phyloP scores from a whole-genome alignment of 331 rosid genomes.

The Quercus tomentella region DNA sequence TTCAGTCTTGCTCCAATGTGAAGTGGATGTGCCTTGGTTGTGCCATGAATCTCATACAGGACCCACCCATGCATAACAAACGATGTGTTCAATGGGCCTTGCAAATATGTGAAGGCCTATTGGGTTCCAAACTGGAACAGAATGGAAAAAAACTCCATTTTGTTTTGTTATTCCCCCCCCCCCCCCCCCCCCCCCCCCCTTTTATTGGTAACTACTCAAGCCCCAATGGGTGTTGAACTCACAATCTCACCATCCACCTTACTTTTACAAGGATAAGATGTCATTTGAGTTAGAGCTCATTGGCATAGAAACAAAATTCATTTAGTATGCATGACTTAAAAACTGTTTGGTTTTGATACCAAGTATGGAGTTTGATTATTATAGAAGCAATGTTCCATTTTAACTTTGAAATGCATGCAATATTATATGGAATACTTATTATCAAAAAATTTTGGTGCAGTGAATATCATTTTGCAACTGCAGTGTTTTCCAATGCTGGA shows the following conservation, averaged over 20 bases:
- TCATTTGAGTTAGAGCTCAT: too few species aligned
- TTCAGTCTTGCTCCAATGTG: neutral
- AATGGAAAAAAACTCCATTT: neutral
- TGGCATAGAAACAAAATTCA: neutral
- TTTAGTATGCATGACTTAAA: neutral
- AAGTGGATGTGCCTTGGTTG: neutral
- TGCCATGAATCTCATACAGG: neutral
- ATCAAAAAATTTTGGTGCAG: slow-evolving; percentile 38
- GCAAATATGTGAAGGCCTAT: neutral
- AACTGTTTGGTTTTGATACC: neutral
- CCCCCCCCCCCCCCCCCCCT: too few species aligned
- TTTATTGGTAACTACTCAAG: too few species aligned
- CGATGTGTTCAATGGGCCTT: neutral
- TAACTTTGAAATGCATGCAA: neutral
- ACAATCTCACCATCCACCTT: too few species aligned
- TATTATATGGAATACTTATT: neutral
- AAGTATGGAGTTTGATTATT: neutral
- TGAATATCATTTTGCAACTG: slow-evolving; percentile 41
- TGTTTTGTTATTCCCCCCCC: too few species aligned
- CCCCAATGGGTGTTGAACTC: too few species aligned
- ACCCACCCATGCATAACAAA: neutral
- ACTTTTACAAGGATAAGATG: too few species aligned
- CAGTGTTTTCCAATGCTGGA: slow-evolving; percentile 49
- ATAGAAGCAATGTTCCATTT: neutral
- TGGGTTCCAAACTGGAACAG: neutral